These are phyloP conservation scores for Plasmodium relictum DNA, from an alignment of 169 alveolate genomes.

Conservation along the genomic window DNA sequence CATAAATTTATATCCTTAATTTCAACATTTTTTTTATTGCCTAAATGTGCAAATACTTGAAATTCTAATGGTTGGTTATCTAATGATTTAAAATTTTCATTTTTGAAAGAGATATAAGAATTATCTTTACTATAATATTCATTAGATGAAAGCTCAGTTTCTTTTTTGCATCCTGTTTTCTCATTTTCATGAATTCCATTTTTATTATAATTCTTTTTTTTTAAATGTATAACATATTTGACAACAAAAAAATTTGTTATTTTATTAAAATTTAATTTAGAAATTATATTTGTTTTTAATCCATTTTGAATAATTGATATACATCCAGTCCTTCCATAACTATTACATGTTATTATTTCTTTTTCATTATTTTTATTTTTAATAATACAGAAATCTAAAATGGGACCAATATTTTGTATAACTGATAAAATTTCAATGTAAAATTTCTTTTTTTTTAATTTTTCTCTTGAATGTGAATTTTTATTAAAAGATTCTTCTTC, in stretches of 20 bases:
- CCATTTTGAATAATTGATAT: constrained; percentile 70
- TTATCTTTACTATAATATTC: too few relatives aligned
- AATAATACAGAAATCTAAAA: constrained; percentile 62
- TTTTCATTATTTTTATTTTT: constrained; percentile 40
- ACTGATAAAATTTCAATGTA: constrained; percentile 63
- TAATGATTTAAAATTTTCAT: background rate
- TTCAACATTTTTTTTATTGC: constrained; percentile 42
- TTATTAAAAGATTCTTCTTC: too few relatives aligned
- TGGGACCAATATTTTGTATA: constrained; percentile 74
- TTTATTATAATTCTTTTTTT: constrained; percentile 4
- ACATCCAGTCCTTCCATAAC: constrained; percentile 75
- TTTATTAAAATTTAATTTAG: constrained; percentile 22
- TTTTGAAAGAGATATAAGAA: too few relatives aligned
- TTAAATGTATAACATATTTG: constrained; percentile 58
- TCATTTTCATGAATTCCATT: background rate
- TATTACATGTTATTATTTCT: constrained; percentile 71
- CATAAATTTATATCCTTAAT: constrained; percentile 45
- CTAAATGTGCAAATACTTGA: constrained; percentile 36
- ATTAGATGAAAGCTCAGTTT: background rate
- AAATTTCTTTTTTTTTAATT: constrained; percentile 40
- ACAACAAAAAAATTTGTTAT: constrained; percentile 53
- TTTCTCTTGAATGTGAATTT: background rate
- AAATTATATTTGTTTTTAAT: constrained; percentile 47
- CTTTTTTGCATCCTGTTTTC: background rate
- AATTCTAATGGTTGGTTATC: constrained; percentile 28